Evolutionary conservation across 2,329 filamentous ascomycete species (phyloP).

Genomic region (Albophoma yamanashiensis): DNA sequence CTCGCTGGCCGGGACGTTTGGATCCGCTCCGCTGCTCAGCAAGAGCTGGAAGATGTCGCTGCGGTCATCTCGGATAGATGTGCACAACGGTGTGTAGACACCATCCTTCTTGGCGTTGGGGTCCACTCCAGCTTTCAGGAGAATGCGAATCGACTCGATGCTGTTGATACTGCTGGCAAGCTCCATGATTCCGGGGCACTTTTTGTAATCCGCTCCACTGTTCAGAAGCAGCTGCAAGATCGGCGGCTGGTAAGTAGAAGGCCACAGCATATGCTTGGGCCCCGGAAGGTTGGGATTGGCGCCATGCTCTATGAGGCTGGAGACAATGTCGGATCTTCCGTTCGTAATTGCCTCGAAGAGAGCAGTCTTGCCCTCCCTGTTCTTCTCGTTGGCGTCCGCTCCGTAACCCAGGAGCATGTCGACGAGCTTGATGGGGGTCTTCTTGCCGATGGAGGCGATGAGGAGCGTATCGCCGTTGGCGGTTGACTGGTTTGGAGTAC

Average conservation of each 20-base stretch:
- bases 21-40: slow-evolving; percentile 45
- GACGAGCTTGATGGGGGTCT: slow-evolving; percentile 40
- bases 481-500: slow-evolving; percentile 42
- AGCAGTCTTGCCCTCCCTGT: slow-evolving; percentile 49
- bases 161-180: slow-evolving; percentile 53
- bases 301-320: slow-evolving; percentile 37
- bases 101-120: slow-evolving; percentile 54
- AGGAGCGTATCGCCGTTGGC: slow-evolving; percentile 50
- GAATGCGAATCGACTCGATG: slow-evolving; percentile 46
- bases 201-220: slow-evolving; percentile 49
- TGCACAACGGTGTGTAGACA: slow-evolving; percentile 57
- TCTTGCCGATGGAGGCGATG: slow-evolving; percentile 49
- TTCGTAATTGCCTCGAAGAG: slow-evolving; percentile 51
- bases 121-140: slow-evolving; percentile 48
- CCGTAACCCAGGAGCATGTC: slow-evolving; percentile 51
- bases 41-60: slow-evolving; percentile 51
- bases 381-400: slow-evolving; percentile 47
- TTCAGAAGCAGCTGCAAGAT: slow-evolving; percentile 48
- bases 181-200: slow-evolving; percentile 53
- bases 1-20: slow-evolving; percentile 51
- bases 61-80: slow-evolving; percentile 56
- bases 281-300: slow-evolving; percentile 60
- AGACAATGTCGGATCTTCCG: slow-evolving; percentile 46
- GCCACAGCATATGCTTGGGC: slow-evolving; percentile 60
- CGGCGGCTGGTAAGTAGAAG: slow-evolving; percentile 45